Evolutionary conservation across 2,329 filamentous ascomycete genomes (phyloP), one percentile per base, ranked within the genome.

Genomic region (Sporothrix brasiliensis): DNA sequence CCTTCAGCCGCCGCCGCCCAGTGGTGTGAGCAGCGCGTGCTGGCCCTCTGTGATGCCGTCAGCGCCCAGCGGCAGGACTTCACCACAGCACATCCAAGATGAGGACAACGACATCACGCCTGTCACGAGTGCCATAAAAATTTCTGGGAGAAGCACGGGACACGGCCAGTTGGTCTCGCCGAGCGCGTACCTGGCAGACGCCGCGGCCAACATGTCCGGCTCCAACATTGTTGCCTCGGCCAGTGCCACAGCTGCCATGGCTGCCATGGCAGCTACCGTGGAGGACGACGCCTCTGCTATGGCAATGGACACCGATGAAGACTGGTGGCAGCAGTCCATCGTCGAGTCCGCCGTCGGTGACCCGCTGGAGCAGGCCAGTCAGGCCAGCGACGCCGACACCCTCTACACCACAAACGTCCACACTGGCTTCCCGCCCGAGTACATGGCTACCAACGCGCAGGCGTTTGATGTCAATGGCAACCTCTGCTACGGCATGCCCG

Each of bases 261-360:
- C 52, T 9, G 66, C 49, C 10, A 56, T 49, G 16, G 21, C 68
- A 27, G 44, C 27, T 10, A 24, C 21, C 49, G 3, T 54, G 16
- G 52, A 58, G 58, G 10, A 24, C 7, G 50, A 68, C 10, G n/a
- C 41, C 16, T 2, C 16, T 11, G 14, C 47, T 24, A 60, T 21
- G 4, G 39, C 60, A 52, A 73, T 73, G 72, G 69, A 72, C n/a
- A 72, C 56, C 1, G 71, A 70, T 44, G 71, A 73, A 2, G 72
- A 73, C 50, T 73, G 72, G 73, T 74, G 73, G 71, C 71, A 70
- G 39, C 68, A 72, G 68, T 69, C 71, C 6, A 44, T 72, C 1
- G 69, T 71, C 27, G 72, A 71, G 60, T 65, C 70, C 2, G 72
- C 69, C 41, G 67, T 73, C 19, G 68, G 54, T 56, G 54, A 69